Evolutionary conservation across 2,329 filamentous ascomycete genomes (phyloP).

Genomic region (Nemania serpens): DNA sequence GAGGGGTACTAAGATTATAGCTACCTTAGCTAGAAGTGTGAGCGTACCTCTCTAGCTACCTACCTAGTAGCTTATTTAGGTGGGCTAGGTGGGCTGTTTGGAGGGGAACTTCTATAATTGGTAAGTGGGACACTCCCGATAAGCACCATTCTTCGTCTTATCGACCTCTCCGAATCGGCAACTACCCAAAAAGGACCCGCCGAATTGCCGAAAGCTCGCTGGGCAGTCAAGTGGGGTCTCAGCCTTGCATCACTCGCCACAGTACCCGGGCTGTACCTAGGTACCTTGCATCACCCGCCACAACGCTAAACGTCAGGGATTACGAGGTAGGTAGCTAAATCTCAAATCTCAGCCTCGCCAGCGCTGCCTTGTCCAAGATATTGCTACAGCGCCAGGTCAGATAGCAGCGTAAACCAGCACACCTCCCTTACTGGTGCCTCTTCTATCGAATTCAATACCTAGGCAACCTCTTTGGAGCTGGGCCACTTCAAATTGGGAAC

Average conservation of each 20-base stretch:
- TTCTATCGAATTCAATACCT: too few relatives aligned
- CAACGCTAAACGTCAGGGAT: slow-evolving; percentile 6
- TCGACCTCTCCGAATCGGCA: slow-evolving; percentile 26
- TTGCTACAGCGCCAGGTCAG: not conserved
- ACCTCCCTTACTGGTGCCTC: too few relatives aligned
- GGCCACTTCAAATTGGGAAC: not conserved
- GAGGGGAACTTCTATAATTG: slow-evolving; percentile 17
- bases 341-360: slow-evolving; percentile 18
- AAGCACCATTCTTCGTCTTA: slow-evolving; percentile 16
- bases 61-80: too few relatives aligned
- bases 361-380: slow-evolving; percentile 10
- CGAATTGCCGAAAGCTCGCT: slow-evolving; percentile 10
- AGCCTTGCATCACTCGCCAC: slow-evolving; percentile 16
- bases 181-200: slow-evolving; percentile 26
- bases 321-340: too few relatives aligned
- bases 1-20: slow-evolving; percentile 5
- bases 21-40: too few relatives aligned
- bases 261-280: not conserved
- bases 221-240: not conserved
- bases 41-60: too few relatives aligned
- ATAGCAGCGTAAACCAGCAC: too few relatives aligned
- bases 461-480: not conserved
- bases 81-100: not conserved
- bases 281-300: slow-evolving; percentile 10
- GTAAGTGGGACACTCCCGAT: slow-evolving; percentile 17